Evolutionary conservation across 1,139 yeast species (phyloP).

Genomic region (Citeromyces siamensis): DNA sequence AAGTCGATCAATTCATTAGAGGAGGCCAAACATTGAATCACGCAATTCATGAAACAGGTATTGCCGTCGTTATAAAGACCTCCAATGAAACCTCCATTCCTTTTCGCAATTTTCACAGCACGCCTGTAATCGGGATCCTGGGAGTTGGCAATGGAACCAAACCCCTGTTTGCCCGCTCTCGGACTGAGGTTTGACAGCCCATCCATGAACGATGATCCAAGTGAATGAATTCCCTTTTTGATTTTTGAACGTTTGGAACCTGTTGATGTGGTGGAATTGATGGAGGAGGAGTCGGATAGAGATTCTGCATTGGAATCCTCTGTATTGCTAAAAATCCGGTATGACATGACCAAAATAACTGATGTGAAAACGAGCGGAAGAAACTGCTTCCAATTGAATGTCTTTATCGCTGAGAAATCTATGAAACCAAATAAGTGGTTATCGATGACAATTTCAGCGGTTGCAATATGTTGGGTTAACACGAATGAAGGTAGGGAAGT

Average conservation of each 20-base stretch:
- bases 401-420: neutral
- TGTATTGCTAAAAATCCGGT: neutral
- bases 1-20: conserved; percentile 49
- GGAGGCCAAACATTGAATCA: conserved; percentile 73
- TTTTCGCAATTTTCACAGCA: conserved; percentile 2
- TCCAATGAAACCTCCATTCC: conserved; percentile 62
- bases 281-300: conserved; percentile 1
- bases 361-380: neutral
- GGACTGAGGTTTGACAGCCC: conserved; percentile 2
- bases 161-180: conserved; percentile 2
- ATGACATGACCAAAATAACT: neutral
- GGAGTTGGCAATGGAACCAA: neutral
- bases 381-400: neutral
- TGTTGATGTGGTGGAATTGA: conserved; percentile 1
- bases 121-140: conserved; percentile 2
- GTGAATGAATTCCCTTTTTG: neutral
- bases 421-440: too few species aligned
- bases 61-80: conserved; percentile 86
- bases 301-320: conserved; percentile 3
- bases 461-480: neutral
- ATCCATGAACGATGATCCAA: conserved; percentile 4
- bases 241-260: conserved; percentile 3
- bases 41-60: conserved; percentile 90
- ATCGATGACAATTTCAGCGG: too few species aligned
- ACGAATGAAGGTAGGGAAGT: neutral